Evolutionary conservation across 2,329 filamentous ascomycete genomes (phyloP), one percentile per base, ranked within the genome.

Genomic region (Sclerotiophoma versabilis): DNA sequence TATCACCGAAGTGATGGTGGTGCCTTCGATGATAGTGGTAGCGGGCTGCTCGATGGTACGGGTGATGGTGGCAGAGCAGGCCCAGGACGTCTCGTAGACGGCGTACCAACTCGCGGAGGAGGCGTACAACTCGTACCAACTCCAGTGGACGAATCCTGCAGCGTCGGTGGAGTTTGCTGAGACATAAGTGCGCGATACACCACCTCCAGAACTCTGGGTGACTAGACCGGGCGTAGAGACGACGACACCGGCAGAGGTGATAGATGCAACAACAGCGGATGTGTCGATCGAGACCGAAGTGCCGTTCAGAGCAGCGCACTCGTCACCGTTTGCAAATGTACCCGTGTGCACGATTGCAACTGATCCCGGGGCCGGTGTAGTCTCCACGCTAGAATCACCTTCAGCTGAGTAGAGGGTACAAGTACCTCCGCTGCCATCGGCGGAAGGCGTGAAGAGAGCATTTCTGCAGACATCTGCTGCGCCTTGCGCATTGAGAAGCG

Each of bases 81-180:
- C 55, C 65, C 68, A 71, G 1, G 63, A 60, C 1, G 65, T 67
- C 14, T 46, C 53, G 30, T 68, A 71, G 1, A 66, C 61, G 8
- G 54, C 67, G 37, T 45, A 64, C 69, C 68, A 73, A 12, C 53
- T 63, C 19, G 61, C 66, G 1, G 67, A 70, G 4, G 70, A 71
- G 5, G 61, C 65, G 26, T 62, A 67, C 0, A 64, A 27, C 5
- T 60, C 49, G 38, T 57, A 64, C 64, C 66, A 70, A 39, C 57
- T 65, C 48, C 54, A 70, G 42, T 62, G 57, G 12, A 64, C 56
- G 36, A 43, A 62, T n/a, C 66, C 68, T 20, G 43, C 34, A 7
- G 62, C 49, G 15, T 59, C 64, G 3, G 68, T 71, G 3, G 54
- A 65, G 22, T 58, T 61, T 22, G 60, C 54, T 0, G 68, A 68